Base-by-base conservation (phyloP, 495 filamentous ascomycete genomes). In the Tuber borchii region DNA sequence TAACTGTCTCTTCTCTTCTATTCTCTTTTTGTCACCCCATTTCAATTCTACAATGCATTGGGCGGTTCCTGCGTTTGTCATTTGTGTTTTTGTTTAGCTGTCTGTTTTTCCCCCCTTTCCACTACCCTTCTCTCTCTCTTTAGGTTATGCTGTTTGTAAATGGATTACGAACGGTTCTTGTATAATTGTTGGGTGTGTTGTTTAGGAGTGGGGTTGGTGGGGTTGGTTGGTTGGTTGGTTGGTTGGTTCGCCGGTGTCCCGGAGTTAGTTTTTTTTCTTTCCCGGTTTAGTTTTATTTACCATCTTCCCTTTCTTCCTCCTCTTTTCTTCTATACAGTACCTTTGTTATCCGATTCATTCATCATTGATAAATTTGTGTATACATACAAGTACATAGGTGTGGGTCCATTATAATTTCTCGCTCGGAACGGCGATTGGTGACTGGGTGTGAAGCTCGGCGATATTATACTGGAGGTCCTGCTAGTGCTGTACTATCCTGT, bases 181-280 rank as follows among this genome's bases (percentile, higher is more conserved):
- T 65, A 65, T 65, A 17, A 65, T 34, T 9, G 26, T 65, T 65
- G 31, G 56, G 26, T 17, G 56, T 65, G 31, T 65, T 65, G 26
- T 5, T 34, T 10, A 65, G 56, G 26, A 34, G 26, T 34, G 56
- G 26, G 56, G 26, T 65, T 65, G 26, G 56, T 65, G 56, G 17
- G 56, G 56, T 34, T 65, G 4, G 14, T 56, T 56, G 48, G 48
- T 34, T 65, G 4, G 14, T 56, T 56, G 48, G 48, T 65, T 46
- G 45, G 45, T 46, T 65, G 56, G 56, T 65, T 74, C 34, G 46
- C 39, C 26, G 73, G 73, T 45, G 73, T 74, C 73, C 70, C 56
- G 37, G 44, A 69, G 73, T 71, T 65, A 70, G 70, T 34, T 44
- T 74, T 34, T 31, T 61, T 61, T 61, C n/a, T 71, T 39, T 20